Evolutionary conservation across 2,329 filamentous ascomycete genomes (phyloP).

Genomic region (Sclerotinia trifoliorum): DNA sequence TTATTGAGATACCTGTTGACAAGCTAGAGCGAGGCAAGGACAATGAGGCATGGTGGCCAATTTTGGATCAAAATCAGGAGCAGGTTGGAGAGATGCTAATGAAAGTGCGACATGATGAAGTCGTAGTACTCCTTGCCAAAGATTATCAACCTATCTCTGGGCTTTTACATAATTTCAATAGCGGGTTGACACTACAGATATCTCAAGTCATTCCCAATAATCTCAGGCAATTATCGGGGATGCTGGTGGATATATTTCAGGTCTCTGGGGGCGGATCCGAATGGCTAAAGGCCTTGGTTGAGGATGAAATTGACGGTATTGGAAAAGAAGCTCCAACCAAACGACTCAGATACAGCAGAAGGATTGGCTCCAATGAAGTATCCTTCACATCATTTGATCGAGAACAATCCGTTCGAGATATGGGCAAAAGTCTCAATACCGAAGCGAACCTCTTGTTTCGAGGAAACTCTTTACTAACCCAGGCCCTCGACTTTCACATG

Average conservation of each 20-base stretch:
- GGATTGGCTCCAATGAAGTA: slow-evolving; percentile 65
- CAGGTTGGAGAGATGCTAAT: slow-evolving; percentile 80
- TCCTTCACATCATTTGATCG: slow-evolving; percentile 63
- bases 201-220: slow-evolving; percentile 74
- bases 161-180: slow-evolving; percentile 79
- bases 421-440: slow-evolving; percentile 74
- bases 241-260: slow-evolving; percentile 91
- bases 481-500: slow-evolving; percentile 94
- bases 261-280: slow-evolving; percentile 80
- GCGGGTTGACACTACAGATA: slow-evolving; percentile 81
- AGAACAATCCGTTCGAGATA: slow-evolving; percentile 70
- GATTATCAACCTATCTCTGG: slow-evolving; percentile 84
- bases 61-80: slow-evolving; percentile 74
- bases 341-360: slow-evolving; percentile 68
- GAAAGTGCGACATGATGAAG: slow-evolving; percentile 79
- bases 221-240: slow-evolving; percentile 77
- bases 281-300: slow-evolving; percentile 90
- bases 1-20: slow-evolving; percentile 73
- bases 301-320: slow-evolving; percentile 95
- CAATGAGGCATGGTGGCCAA: slow-evolving; percentile 83
- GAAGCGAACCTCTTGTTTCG: slow-evolving; percentile 95
- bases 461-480: slow-evolving; percentile 90
- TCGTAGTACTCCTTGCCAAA: slow-evolving; percentile 80
- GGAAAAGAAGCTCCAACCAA: slow-evolving; percentile 76
- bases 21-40: slow-evolving; percentile 75